Conservation (phyloP, 2,329 filamentous ascomycete species). For the Claviceps monticola region DNA sequence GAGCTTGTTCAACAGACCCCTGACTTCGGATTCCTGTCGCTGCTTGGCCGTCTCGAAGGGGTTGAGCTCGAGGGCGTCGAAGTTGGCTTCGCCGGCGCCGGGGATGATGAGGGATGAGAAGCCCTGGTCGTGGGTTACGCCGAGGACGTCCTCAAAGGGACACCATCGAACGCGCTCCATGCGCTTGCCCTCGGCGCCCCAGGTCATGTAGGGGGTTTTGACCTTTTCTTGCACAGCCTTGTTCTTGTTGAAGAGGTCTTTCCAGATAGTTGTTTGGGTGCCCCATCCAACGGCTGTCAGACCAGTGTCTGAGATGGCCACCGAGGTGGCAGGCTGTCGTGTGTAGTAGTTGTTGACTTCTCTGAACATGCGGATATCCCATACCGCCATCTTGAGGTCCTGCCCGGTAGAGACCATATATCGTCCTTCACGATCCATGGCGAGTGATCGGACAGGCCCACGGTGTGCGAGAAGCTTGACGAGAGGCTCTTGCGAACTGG, state of each 20-base stretch:
- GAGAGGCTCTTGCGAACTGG: conserved; percentile 71
- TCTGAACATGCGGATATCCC: conserved; percentile 90
- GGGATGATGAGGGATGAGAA: conserved; percentile 86
- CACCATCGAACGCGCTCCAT: conserved; percentile 83
- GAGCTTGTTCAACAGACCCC: conserved; percentile 80
- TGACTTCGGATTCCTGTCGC: conserved; percentile 84
- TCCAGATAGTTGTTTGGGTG: conserved; percentile 81
- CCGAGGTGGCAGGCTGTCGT: conserved; percentile 64
- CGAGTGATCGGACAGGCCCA: conserved; percentile 74
- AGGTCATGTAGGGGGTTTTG: conserved; percentile 81
- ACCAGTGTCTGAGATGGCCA: conserved; percentile 79
- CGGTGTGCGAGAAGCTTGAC: conserved; percentile 85
- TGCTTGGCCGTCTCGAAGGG: conserved; percentile 91
- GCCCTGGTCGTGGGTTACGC: conserved; percentile 68
- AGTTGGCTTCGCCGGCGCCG: conserved; percentile 93
- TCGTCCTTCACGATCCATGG: conserved; percentile 75
- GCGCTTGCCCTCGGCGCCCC: conserved; percentile 72
- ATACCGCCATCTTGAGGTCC: conserved; percentile 83
- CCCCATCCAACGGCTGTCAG: conserved; percentile 85
- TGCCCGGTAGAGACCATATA: conserved; percentile 95
- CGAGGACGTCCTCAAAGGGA: conserved; percentile 86
- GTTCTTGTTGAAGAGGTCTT: conserved; percentile 70
- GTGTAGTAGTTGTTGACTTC: conserved; percentile 85
- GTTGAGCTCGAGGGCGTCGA: conserved; percentile 84
- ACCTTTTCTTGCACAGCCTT: conserved; percentile 61